These are phyloP conservation scores for Ocimum tenuiflorum DNA, from an alignment of 257 asterid genomes.

Conservation along the genomic window DNA sequence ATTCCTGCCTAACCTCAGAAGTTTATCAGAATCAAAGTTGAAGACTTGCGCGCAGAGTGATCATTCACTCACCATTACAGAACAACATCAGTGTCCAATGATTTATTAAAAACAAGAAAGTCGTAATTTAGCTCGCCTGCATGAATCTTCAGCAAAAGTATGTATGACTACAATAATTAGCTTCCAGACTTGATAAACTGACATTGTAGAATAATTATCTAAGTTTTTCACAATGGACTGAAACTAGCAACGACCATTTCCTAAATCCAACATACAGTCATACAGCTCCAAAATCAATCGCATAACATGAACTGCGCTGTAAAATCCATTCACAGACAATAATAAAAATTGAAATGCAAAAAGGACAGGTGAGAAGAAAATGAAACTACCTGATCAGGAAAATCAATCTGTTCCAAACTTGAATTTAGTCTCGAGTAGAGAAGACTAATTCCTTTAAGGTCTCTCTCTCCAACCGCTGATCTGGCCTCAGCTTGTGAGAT, in stretches of 20 bases:
- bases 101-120: too few relatives aligned
- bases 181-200: not conserved
- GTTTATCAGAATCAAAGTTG: not conserved
- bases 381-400: not conserved
- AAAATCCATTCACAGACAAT: not conserved
- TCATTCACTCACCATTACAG: not conserved
- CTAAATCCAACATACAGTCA: not conserved
- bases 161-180: not conserved
- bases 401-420: constrained; percentile 1
- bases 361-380: not conserved
- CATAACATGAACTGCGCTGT: not conserved
- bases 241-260: not conserved
- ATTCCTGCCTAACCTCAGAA: not conserved
- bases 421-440: constrained; percentile 3
- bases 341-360: not conserved
- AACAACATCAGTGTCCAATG: not conserved
- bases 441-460: not conserved
- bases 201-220: not conserved
- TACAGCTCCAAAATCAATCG: not conserved
- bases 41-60: not conserved
- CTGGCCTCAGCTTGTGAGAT: not conserved
- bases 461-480: not conserved
- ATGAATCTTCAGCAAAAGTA: not conserved
- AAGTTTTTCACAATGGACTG: not conserved
- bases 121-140: not conserved